These are phyloP conservation scores for Didymella keratinophila DNA, from an alignment of 2,329 filamentous ascomycete genomes.

Conservation along the genomic window DNA sequence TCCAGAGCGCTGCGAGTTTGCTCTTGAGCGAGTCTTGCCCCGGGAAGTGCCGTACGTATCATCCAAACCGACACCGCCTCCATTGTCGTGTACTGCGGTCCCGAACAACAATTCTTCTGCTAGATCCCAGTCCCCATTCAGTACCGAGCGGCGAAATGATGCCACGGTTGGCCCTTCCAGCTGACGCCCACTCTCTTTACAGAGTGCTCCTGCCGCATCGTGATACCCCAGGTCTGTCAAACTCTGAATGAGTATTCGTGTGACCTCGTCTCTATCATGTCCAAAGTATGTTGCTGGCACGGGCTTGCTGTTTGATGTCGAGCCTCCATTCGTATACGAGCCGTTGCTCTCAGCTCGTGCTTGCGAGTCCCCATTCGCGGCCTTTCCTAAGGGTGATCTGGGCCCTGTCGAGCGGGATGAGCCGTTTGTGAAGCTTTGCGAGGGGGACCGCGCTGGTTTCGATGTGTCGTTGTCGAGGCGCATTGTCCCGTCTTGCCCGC, in stretches of 20 bases:
- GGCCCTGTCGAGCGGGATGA: constrained; percentile 48
- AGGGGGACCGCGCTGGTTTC: constrained; percentile 46
- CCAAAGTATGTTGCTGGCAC: constrained; percentile 71
- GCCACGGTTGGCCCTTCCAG: constrained; percentile 86
- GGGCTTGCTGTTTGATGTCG: constrained; percentile 42
- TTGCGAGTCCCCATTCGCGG: constrained; percentile 53
- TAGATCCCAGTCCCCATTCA: constrained; percentile 80
- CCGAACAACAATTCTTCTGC: constrained; percentile 84
- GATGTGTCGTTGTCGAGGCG: constrained; percentile 54
- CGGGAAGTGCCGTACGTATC: constrained; percentile 46
- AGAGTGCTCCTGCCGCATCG: constrained; percentile 75
- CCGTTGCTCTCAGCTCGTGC: constrained; percentile 54
- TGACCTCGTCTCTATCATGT: constrained; percentile 91
- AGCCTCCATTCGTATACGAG: constrained; percentile 53
- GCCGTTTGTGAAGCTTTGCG: constrained; percentile 50
- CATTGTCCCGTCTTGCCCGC: constrained; percentile 53
- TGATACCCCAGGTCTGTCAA: constrained; percentile 88
- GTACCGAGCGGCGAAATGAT: constrained; percentile 81
- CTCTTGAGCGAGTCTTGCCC: constrained; percentile 38
- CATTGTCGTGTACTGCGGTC: constrained; percentile 54
- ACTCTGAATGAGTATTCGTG: constrained; percentile 89
- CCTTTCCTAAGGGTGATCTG: constrained; percentile 45
- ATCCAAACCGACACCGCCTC: constrained; percentile 52
- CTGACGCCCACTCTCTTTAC: constrained; percentile 83
- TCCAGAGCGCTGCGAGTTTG: constrained; percentile 47